phyloP scores from a whole-genome alignment of 2,329 filamentous ascomycete species.

The Talaromyces sp. region DNA sequence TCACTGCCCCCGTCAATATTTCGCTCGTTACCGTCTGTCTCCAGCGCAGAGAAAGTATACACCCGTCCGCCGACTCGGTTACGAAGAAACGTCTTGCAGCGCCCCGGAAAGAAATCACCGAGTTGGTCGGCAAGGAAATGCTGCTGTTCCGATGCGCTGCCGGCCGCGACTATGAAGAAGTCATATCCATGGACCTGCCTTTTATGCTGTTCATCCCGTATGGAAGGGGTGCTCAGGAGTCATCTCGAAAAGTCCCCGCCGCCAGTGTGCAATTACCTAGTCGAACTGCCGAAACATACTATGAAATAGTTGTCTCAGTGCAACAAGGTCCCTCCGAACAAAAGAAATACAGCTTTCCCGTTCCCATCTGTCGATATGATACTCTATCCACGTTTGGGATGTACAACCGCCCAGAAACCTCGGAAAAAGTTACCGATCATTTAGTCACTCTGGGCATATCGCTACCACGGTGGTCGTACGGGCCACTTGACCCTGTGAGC shows the following conservation, averaged over 20 bases:
- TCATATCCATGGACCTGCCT: conserved; percentile 93
- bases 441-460: conserved; percentile 88
- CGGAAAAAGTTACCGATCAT: conserved; percentile 80
- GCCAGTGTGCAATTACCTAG: conserved; percentile 86
- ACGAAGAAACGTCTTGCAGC: conserved; percentile 88
- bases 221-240: conserved; percentile 83
- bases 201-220: conserved; percentile 98
- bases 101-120: conserved; percentile 81
- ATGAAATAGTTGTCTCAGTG: conserved; percentile 92
- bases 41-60: conserved; percentile 90
- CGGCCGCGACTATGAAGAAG: conserved; percentile 78
- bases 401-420: conserved; percentile 94
- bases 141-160: conserved; percentile 80
- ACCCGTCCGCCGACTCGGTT: conserved; percentile 89
- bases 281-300: conserved; percentile 93
- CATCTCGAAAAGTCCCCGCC: conserved; percentile 82
- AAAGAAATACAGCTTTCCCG: conserved; percentile 84
- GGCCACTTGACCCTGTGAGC: conserved; percentile 87
- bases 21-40: conserved; percentile 93
- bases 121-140: conserved; percentile 94
- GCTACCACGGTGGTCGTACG: conserved; percentile 92
- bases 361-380: conserved; percentile 89
- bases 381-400: conserved; percentile 97
- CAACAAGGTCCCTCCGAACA: conserved; percentile 84
- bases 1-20: conserved; percentile 81